Base-by-base conservation (phyloP, 2,329 filamentous ascomycete species). In the Colletotrichum caudatum region DNA sequence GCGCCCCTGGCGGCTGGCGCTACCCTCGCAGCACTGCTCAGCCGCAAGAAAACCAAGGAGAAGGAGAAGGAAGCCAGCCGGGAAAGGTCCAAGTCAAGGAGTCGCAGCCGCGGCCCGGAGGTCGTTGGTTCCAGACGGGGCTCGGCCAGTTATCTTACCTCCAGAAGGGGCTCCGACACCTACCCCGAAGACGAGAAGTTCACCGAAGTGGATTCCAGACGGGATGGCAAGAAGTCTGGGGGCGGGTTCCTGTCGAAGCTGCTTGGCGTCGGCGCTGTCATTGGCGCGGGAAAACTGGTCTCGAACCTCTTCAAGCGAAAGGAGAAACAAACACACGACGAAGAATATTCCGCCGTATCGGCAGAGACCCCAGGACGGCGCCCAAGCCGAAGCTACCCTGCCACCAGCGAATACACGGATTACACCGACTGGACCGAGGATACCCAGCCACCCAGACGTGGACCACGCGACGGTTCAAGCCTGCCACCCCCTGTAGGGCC, bases 171-270 rank as follows among this genome's bases (percentile, higher is more conserved):
- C 3, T 91, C 89, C 0, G 85, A 84, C 5, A 92, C 89, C 63
- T 91, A 90, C 74, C 81, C 84, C 26, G 83, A 87, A 44, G 88
- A 92, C 50, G 91, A 94, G 74, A 93, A 94, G 78, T 87, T 88
- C 69, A 88, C 87, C 0, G 86, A 90, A n/a, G 69, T 74, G 9
- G 75, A 74, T 68, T 76, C 57, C 60, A 75, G 37, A 82, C 82
- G 33, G 84, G 80, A 46, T 74, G 76, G 66, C 75, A 76, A 78
- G 76, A 80, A 78, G 69, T 79, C 82, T 48, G 82, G 84, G 5
- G 86, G 87, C 23, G 89, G 90, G 11, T 86, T 92, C 75, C 87
- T 90, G 79, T 88, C 88, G 76, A 88, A 87, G 64, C 71, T 94
- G 2, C 79, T 92, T 18, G 86, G 88, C 57, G 83, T 89, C 29